Base-by-base conservation (phyloP, 2,329 filamentous ascomycete genomes). In the Talaromyces atroroseus region DNA sequence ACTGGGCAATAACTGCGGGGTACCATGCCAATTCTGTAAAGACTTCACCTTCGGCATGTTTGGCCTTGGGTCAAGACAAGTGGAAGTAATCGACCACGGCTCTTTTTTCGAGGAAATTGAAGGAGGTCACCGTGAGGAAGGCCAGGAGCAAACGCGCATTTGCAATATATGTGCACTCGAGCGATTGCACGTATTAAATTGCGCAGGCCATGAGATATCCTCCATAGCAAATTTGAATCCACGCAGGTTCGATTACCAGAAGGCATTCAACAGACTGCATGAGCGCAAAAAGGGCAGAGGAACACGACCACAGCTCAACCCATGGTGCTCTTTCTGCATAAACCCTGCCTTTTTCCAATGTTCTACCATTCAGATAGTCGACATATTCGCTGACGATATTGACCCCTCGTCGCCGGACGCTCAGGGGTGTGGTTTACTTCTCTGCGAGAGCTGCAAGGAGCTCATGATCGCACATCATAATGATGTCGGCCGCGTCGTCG, bases 271-370 rank as follows among this genome's bases (percentile, higher is more conserved):
- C 5, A 63, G 62, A 34, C 54, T 71, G 26, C 50, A 56, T 3
- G 56, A 58, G 36, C 49, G 8, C 7, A 49, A 20, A 18, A 52
- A 10, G 5, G 29, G 36, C 21, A 14, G 38, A 11, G 38, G 44
- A n/a, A n/a, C 26, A 44, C 56, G 10, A 12, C 49, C 24, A 58
- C 66, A 24, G 42, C 56, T 29, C 56, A 63, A 62, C 12, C 18
- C 60, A 5, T 77, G 72, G 71, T 79, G 77, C 59, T 65, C 65
- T 3, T 49, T 79, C 1, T 79, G 77, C 52, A 68, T 69, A 2
- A 63, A 63, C 11, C 68, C 73, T 1, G 76, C 74, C 0, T 66
- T 66, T 2, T 72, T 69, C 38, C 62, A 62, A 20, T 79, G 76
- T 52, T 47, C 58, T 5, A 56, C 56, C 0, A 26, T 49, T 5